These are phyloP conservation scores for Naganishia liquefaciens DNA, from an alignment of 1,284 basidiomycete species.

Conservation along the genomic window DNA sequence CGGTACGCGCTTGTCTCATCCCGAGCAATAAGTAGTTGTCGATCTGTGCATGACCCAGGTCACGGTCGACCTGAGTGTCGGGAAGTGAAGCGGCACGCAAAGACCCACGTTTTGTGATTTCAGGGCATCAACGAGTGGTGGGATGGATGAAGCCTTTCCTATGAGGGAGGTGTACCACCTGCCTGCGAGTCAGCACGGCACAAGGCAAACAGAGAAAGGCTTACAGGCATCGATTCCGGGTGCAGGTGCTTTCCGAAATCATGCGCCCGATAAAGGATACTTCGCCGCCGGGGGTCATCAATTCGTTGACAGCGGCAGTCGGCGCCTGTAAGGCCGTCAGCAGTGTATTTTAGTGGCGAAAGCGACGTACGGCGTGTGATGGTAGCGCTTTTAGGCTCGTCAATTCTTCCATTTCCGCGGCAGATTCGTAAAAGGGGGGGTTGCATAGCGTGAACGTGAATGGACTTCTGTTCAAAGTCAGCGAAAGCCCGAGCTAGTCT, in stretches of 20 bases:
- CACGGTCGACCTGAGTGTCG: no score
- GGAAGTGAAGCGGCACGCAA: not conserved
- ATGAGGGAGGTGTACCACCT: conserved; percentile 93
- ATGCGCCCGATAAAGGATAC: conserved; percentile 73
- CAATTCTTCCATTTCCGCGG: conserved; percentile 65
- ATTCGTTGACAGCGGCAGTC: conserved; percentile 78
- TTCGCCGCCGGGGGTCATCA: conserved; percentile 86
- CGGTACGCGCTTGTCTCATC: conserved; percentile 79
- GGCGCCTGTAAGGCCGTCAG: conserved; percentile 61
- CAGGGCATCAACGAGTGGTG: conserved; percentile 63
- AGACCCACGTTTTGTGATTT: conserved; percentile 59
- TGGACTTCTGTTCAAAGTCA: conserved; percentile 35
- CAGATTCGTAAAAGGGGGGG: conserved; percentile 83
- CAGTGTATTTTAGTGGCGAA: no score
- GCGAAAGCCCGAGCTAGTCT: not conserved
- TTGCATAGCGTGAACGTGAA: conserved; percentile 88
- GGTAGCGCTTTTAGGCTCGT: conserved; percentile 64
- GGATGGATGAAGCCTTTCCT: conserved; percentile 77
- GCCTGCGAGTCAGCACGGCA: not conserved
- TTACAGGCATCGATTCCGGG: conserved; percentile 56
- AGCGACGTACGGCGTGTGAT: conserved; percentile 64
- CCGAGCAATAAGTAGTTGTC: conserved; percentile 81
- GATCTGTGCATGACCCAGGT: conserved; percentile 61
- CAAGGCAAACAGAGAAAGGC: not conserved
- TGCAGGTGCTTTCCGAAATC: conserved; percentile 67